A percentile compares a stretch with the other conserved stretches of the same genome.
Evolutionary conservation across 2,329 filamentous ascomycete species (phyloP).

Genomic region (Ceratocystiopsis minuta): DNA sequence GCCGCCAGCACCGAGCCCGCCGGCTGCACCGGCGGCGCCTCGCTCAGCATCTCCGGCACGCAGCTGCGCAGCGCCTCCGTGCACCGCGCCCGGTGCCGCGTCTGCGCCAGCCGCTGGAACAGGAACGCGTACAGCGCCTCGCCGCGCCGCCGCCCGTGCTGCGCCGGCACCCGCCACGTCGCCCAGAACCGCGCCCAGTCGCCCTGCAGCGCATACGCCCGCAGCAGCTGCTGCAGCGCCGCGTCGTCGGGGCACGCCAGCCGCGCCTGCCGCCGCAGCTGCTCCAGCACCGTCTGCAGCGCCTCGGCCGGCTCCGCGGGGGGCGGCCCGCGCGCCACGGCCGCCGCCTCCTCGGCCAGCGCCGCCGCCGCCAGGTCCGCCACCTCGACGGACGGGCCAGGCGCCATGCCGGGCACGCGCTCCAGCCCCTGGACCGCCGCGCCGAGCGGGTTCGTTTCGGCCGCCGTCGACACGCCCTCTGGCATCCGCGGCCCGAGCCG

Average conservation of each 20-base stretch:
- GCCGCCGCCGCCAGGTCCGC: not conserved
- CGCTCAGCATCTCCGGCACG: slow-evolving; percentile 40
- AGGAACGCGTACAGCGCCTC: slow-evolving; percentile 35
- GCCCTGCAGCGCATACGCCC: slow-evolving; percentile 24
- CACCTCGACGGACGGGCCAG: not conserved
- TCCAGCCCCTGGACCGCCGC: not conserved
- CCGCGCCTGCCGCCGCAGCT: slow-evolving; percentile 21
- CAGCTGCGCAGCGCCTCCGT: slow-evolving; percentile 31
- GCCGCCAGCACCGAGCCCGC: slow-evolving; percentile 25
- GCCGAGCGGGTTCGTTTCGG: not conserved
- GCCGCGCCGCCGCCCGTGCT: slow-evolving; percentile 29
- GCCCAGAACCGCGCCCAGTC: slow-evolving; percentile 44
- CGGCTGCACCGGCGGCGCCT: slow-evolving; percentile 30
- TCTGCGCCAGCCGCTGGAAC: slow-evolving; percentile 29
- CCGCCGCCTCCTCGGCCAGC: not conserved
- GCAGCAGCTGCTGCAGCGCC: slow-evolving; percentile 24
- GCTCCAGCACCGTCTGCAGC: slow-evolving; percentile 26
- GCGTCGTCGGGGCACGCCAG: slow-evolving; percentile 20
- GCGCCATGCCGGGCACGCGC: too few species aligned
- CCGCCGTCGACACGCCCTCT: not conserved
- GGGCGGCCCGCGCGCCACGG: slow-evolving; percentile 12
- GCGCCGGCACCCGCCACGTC: slow-evolving; percentile 36
- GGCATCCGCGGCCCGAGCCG: not conserved
- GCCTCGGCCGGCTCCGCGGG: slow-evolving; percentile 14
- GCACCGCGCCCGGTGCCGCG: slow-evolving; percentile 24